phyloP scores from a whole-genome alignment of 495 filamentous ascomycete genomes.

The Talaromyces wortmannii region DNA sequence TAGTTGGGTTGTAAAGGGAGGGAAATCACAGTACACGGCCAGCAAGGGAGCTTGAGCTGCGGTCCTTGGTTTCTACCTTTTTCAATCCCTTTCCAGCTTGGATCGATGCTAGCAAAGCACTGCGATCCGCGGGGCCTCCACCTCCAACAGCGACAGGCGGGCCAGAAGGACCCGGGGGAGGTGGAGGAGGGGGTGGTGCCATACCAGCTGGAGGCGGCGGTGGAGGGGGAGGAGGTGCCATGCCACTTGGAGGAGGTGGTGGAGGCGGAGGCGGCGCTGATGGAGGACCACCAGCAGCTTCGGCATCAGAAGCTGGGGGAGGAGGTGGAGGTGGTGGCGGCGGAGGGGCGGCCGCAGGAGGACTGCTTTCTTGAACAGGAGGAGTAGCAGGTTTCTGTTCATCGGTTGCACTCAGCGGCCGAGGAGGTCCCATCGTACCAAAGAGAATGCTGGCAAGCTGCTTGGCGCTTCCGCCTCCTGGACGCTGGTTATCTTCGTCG shows the following conservation, averaged over 20 bases:
- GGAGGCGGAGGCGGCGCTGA: conserved; percentile 3
- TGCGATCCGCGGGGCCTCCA: conserved; percentile 30
- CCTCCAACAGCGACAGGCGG: conserved; percentile 10
- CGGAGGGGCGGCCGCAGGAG: conserved; percentile 10
- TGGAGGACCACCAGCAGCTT: conserved; percentile 21
- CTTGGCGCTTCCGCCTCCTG: conserved; percentile 74
- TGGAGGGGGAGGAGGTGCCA: conserved; percentile 32
- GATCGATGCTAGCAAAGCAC: conserved; percentile 73
- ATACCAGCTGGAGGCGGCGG: conserved; percentile 33
- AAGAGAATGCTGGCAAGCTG: conserved; percentile 91
- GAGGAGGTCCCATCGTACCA: conserved; percentile 92
- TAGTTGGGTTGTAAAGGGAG: neutral
- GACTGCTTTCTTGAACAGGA: conserved; percentile 26
- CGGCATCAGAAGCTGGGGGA: conserved; percentile 21
- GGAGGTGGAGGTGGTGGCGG: conserved; percentile 23
- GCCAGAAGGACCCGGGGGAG: conserved; percentile 26
- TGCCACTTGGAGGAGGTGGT: conserved; percentile 14
- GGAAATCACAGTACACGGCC: conserved; percentile 57
- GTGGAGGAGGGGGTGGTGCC: conserved; percentile 35
- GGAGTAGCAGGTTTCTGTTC: conserved; percentile 40
- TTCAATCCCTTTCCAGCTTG: conserved; percentile 67
- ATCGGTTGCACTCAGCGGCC: conserved; percentile 77
- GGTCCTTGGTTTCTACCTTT: conserved; percentile 83
- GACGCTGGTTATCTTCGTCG: conserved; percentile 66
- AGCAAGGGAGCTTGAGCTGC: conserved; percentile 60